Evolutionary conservation across 1,139 yeast genomes (phyloP).

Genomic region (Pichia sp.): DNA sequence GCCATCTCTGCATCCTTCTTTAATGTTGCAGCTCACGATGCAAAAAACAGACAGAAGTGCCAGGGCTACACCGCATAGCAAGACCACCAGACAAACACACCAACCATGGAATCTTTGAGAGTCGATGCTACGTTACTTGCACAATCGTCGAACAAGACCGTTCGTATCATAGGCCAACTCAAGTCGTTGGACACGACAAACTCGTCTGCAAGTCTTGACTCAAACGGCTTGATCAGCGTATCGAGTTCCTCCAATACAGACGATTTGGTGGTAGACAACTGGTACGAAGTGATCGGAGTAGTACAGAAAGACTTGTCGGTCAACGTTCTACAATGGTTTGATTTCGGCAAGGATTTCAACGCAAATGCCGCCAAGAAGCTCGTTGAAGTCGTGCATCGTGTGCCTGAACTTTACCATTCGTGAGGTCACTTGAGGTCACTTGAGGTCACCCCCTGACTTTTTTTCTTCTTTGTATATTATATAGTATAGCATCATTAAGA

Average conservation of each 20-base stretch:
- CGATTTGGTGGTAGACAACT: slow-evolving; percentile 26
- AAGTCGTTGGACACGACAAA: slow-evolving; percentile 18
- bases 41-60: no score
- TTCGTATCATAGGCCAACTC: slow-evolving; percentile 36
- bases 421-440: not conserved
- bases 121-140: slow-evolving; percentile 35
- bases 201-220: slow-evolving; percentile 14
- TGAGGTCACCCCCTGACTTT: not conserved
- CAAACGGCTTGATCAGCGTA: slow-evolving; percentile 26
- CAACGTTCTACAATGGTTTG: slow-evolving; percentile 32
- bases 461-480: not conserved
- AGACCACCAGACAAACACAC: not conserved
- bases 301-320: slow-evolving; percentile 30
- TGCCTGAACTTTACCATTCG: slow-evolving; percentile 12
- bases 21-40: no score
- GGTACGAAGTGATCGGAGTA: slow-evolving; percentile 36
- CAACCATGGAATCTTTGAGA: slow-evolving; percentile 31
- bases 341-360: slow-evolving; percentile 33
- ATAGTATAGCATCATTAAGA: not conserved
- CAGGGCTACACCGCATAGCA: not conserved
- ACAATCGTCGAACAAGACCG: slow-evolving; percentile 31
- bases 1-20: no score
- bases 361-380: slow-evolving; percentile 33
- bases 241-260: slow-evolving; percentile 17
- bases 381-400: slow-evolving; percentile 26